Conservation (phyloP, 2,329 filamentous ascomycete species). For the Cladosporium halotolerans region DNA sequence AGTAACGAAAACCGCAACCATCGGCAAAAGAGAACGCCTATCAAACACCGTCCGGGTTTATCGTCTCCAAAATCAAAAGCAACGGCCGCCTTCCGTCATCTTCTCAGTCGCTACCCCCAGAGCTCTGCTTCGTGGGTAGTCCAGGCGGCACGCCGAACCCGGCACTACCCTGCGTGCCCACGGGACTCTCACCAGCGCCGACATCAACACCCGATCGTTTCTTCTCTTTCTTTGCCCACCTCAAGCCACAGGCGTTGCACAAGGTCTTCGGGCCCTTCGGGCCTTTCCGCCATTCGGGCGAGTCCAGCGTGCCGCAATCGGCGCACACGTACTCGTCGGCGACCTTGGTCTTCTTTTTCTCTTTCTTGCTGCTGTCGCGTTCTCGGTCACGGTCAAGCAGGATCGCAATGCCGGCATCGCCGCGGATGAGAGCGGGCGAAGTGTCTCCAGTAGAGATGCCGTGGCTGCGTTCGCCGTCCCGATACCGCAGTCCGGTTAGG, state of each 20-base stretch:
- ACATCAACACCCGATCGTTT: constrained; percentile 22
- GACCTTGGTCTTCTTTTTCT: constrained; percentile 77
- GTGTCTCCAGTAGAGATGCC: constrained; percentile 82
- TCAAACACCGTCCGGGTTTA: no score
- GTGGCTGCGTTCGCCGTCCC: constrained; percentile 79
- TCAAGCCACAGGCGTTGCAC: constrained; percentile 80
- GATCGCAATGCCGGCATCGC: constrained; percentile 80
- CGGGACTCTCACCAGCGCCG: not conserved
- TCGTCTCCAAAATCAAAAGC: no score
- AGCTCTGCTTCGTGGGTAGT: not conserved
- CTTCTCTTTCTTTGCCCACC: constrained; percentile 37
- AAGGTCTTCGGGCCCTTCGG: constrained; percentile 88
- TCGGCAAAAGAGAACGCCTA: no score
- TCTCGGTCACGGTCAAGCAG: constrained; percentile 76
- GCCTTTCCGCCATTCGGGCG: constrained; percentile 92
- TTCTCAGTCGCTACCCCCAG: constrained; percentile 7
- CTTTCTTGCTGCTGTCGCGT: constrained; percentile 68
- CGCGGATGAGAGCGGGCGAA: constrained; percentile 73
- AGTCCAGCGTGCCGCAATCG: constrained; percentile 90
- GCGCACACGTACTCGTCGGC: constrained; percentile 88
- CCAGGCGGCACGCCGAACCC: constrained; percentile 1
- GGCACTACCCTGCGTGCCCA: not conserved
- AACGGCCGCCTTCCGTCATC: not conserved
- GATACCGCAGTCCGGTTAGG: constrained; percentile 80
- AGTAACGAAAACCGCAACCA: no score